These are phyloP conservation scores for Plectranthus barbatus DNA, from an alignment of 257 asterid genomes.

Conservation along the genomic window DNA sequence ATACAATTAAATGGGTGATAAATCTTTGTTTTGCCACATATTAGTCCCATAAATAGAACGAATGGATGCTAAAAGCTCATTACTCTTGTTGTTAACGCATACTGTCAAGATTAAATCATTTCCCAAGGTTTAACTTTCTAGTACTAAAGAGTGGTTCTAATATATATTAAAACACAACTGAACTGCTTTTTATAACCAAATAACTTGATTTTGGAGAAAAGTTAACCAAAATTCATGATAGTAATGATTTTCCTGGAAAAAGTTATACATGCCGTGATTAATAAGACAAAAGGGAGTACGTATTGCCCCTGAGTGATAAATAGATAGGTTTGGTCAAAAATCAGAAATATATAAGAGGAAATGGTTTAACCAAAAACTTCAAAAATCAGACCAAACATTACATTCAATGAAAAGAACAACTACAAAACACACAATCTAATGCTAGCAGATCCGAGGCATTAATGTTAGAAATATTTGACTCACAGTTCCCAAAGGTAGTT, in stretches of 20 bases:
- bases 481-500: slow-evolving; percentile 85
- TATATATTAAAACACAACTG: background rate
- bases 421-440: slow-evolving; percentile 1
- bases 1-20: no score
- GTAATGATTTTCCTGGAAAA: background rate
- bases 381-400: background rate
- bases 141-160: background rate
- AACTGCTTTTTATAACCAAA: background rate
- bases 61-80: no score
- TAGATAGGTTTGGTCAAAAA: background rate
- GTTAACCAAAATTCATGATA: background rate
- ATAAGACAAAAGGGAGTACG: no score
- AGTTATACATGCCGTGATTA: no score
- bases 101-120: background rate
- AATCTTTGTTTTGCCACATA: no score
- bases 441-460: slow-evolving; percentile 4
- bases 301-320: no score
- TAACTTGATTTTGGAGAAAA: background rate
- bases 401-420: background rate
- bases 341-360: background rate
- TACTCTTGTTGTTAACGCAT: background rate
- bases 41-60: no score
- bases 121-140: background rate
- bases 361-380: background rate
- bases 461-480: slow-evolving; percentile 22